phyloP scores from a whole-genome alignment of 768 basidiomycete genomes.

The Coprinopsis marcescibilis region DNA sequence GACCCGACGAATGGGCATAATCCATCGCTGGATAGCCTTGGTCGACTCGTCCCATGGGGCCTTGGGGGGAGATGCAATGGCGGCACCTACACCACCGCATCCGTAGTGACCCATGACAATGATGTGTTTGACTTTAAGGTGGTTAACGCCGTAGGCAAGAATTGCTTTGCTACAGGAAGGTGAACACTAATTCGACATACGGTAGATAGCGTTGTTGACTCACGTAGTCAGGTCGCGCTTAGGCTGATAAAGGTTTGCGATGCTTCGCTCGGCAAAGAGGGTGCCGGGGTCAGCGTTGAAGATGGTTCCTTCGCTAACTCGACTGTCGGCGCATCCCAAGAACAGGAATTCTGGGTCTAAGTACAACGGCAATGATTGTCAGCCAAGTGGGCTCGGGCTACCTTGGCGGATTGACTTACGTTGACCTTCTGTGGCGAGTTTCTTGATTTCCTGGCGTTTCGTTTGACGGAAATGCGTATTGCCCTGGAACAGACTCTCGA shows the following conservation, averaged over 20 bases:
- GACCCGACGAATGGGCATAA: slow-evolving; percentile 33
- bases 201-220: slow-evolving; percentile 7
- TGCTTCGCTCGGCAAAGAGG: slow-evolving; percentile 33
- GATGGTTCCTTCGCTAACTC: slow-evolving; percentile 8
- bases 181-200: background rate
- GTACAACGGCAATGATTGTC: background rate
- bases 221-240: slow-evolving; percentile 29
- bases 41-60: slow-evolving; percentile 20
- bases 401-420: slow-evolving; percentile 15
- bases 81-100: slow-evolving; percentile 25
- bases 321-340: slow-evolving; percentile 10
- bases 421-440: slow-evolving; percentile 27
- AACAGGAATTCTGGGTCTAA: slow-evolving; percentile 16
- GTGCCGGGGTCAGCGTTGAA: slow-evolving; percentile 26
- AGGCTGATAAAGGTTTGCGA: slow-evolving; percentile 37
- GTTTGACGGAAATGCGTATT: slow-evolving; percentile 25
- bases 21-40: slow-evolving; percentile 34
- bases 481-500: slow-evolving; percentile 14
- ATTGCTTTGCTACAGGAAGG: slow-evolving; percentile 18
- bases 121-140: slow-evolving; percentile 24
- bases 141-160: slow-evolving; percentile 22
- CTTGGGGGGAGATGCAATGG: slow-evolving; percentile 11
- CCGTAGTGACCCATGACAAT: slow-evolving; percentile 28
- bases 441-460: slow-evolving; percentile 17
- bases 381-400: background rate